Conservation (phyloP, 2,329 filamentous ascomycete species). For the Aureobasidium sp. region DNA sequence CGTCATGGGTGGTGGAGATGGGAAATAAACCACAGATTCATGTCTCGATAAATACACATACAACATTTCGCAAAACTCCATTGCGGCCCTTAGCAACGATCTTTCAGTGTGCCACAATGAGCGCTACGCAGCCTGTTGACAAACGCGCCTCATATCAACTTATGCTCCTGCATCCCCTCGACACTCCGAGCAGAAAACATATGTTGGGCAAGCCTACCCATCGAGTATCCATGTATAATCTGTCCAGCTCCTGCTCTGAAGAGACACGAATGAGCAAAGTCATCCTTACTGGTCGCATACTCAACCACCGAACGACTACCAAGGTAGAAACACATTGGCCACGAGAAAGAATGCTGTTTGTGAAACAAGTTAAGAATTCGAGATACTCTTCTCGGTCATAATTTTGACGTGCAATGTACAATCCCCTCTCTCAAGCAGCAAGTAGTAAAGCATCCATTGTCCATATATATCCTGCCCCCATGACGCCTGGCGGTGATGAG, state of each 20-base stretch:
- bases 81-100: not conserved
- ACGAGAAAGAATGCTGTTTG: not conserved
- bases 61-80: not conserved
- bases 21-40: not conserved
- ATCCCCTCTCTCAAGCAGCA: not conserved
- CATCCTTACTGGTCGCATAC: not conserved
- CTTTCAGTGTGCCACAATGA: no score
- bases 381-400: not conserved
- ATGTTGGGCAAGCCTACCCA: not conserved
- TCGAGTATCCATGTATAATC: not conserved
- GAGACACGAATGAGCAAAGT: not conserved
- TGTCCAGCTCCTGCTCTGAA: no score
- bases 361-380: not conserved
- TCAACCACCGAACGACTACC: not conserved
- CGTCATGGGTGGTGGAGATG: constrained; percentile 35
- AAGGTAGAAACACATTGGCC: not conserved
- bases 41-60: not conserved
- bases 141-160: not conserved
- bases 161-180: no score
- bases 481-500: constrained; percentile 7
- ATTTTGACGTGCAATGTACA: constrained; percentile 3
- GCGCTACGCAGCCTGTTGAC: not conserved
- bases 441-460: not conserved
- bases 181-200: not conserved
- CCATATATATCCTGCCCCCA: constrained; percentile 3